These are phyloP conservation scores for Phlegmacium glaucopus DNA, from an alignment of 768 basidiomycete species.

Conservation along the genomic window DNA sequence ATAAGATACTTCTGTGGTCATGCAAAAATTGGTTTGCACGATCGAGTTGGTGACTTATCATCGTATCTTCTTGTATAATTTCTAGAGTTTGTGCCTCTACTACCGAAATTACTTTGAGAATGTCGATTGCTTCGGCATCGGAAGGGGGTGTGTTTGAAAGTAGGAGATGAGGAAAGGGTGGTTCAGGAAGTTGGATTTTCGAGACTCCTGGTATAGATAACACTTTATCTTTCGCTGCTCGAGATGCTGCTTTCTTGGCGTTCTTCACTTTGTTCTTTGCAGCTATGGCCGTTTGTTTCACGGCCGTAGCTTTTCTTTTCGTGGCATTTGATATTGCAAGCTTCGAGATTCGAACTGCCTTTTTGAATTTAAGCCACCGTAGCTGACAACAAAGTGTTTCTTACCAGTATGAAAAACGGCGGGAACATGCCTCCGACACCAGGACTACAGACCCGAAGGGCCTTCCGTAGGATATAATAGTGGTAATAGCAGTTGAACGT, in stretches of 20 bases:
- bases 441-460: neutral
- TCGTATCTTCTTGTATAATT: constrained; percentile 7
- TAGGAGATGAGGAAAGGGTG: constrained; percentile 20
- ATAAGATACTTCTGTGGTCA: constrained; percentile 17
- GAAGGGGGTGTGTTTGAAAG: constrained; percentile 17
- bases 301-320: neutral
- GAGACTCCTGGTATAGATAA: constrained; percentile 16
- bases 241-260: constrained; percentile 2
- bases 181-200: constrained; percentile 12
- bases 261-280: constrained; percentile 2
- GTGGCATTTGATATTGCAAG: neutral
- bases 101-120: constrained; percentile 10
- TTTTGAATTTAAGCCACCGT: neutral
- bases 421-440: too few relatives aligned
- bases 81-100: constrained; percentile 5
- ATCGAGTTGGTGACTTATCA: constrained; percentile 15
- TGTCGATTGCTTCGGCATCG: constrained; percentile 10
- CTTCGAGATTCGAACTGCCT: neutral
- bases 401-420: too few relatives aligned
- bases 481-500: too few relatives aligned
- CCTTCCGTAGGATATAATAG: too few relatives aligned
- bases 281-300: constrained; percentile 1
- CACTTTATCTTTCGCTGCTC: constrained; percentile 8
- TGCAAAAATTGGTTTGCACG: constrained; percentile 15
- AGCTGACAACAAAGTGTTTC: neutral